These are phyloP conservation scores for Yarrowia hollandica DNA, from an alignment of 805 yeast species.

Conservation along the genomic window DNA sequence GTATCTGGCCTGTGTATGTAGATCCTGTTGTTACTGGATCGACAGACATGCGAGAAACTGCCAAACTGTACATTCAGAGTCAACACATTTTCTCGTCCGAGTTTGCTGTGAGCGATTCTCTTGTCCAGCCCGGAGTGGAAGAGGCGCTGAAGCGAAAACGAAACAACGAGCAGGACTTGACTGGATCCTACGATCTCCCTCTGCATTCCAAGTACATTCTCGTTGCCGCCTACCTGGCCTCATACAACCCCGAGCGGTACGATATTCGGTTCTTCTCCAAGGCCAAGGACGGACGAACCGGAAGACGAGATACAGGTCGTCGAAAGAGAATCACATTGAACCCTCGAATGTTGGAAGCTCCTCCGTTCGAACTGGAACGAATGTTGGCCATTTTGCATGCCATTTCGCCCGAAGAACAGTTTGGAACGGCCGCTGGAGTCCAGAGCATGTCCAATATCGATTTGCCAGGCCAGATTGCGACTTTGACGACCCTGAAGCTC, in stretches of 20 bases:
- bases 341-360: slow-evolving; percentile 66
- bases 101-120: slow-evolving; percentile 32
- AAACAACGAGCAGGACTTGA: slow-evolving; percentile 33
- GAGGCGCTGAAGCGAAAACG: slow-evolving; percentile 30
- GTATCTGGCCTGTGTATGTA: slow-evolving; percentile 42
- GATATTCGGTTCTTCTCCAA: slow-evolving; percentile 73
- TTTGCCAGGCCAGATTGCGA: slow-evolving; percentile 55
- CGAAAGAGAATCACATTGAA: slow-evolving; percentile 53
- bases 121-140: slow-evolving; percentile 32
- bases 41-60: slow-evolving; percentile 31
- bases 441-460: slow-evolving; percentile 42
- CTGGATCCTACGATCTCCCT: slow-evolving; percentile 50
- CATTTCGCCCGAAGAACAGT: slow-evolving; percentile 51
- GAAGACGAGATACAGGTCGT: slow-evolving; percentile 45
- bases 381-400: slow-evolving; percentile 76
- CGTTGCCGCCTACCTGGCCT: slow-evolving; percentile 80
- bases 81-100: slow-evolving; percentile 37
- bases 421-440: slow-evolving; percentile 40
- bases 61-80: slow-evolving; percentile 35
- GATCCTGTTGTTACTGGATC: slow-evolving; percentile 34
- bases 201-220: slow-evolving; percentile 66
- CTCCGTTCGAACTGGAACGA: slow-evolving; percentile 74
- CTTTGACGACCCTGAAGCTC: slow-evolving; percentile 56
- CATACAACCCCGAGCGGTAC: slow-evolving; percentile 66
- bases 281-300: slow-evolving; percentile 50